These are phyloP conservation scores for Aureobasidium lini DNA, from an alignment of 2,329 filamentous ascomycete genomes.

Conservation along the genomic window DNA sequence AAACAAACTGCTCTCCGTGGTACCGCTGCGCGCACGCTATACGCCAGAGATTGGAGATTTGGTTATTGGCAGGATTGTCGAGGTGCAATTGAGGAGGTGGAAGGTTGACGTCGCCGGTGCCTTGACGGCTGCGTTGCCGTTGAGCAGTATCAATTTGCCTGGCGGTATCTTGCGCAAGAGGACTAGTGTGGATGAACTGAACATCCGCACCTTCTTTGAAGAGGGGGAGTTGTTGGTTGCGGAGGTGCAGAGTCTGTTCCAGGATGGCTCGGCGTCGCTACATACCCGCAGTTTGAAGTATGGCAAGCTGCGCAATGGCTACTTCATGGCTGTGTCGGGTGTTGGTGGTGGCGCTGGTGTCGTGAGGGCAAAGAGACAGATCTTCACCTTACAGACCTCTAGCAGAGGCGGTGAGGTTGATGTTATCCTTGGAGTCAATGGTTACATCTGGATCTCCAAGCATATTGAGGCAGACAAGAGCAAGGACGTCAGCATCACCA, in stretches of 20 bases:
- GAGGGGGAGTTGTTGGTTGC: constrained; percentile 92
- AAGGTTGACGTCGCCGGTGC: constrained; percentile 88
- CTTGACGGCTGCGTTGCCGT: constrained; percentile 74
- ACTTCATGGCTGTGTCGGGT: constrained; percentile 76
- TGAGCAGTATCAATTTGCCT: constrained; percentile 88
- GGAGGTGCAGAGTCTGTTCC: constrained; percentile 84
- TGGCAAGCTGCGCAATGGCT: constrained; percentile 88
- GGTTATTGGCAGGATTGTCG: constrained; percentile 85
- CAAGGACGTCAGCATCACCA: constrained; percentile 61
- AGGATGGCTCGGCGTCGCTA: constrained; percentile 76
- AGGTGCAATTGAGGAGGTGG: constrained; percentile 91
- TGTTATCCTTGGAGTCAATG: constrained; percentile 87
- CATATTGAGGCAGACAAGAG: constrained; percentile 56
- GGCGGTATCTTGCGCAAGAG: constrained; percentile 85
- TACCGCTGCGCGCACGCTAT: constrained; percentile 85
- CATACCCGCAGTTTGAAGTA: constrained; percentile 90
- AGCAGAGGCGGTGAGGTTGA: constrained; percentile 64
- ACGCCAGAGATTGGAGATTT: constrained; percentile 93
- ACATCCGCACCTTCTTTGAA: constrained; percentile 94
- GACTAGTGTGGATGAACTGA: constrained; percentile 92
- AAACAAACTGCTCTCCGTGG: constrained; percentile 92
- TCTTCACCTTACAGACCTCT: constrained; percentile 67
- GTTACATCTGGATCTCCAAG: constrained; percentile 92
- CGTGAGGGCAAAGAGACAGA: constrained; percentile 73
- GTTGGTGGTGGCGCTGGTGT: constrained; percentile 74